Evolutionary conservation across 495 filamentous ascomycete genomes (phyloP), one percentile per base, ranked within the genome.

Genomic region (Oidiodendron maius): DNA sequence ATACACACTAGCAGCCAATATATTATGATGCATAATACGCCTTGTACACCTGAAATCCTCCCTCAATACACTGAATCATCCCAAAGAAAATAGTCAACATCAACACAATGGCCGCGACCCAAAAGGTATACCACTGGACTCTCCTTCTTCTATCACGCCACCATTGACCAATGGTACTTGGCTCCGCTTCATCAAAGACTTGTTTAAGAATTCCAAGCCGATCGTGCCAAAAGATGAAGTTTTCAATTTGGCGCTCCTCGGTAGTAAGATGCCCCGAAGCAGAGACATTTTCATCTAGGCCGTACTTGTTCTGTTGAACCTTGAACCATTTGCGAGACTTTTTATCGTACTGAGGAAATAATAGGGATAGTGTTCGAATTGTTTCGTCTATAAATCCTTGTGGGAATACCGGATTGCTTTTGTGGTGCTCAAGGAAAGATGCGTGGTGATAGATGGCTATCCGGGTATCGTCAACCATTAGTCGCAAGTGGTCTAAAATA

Each of bases 101-200:
- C 3, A 76, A 57, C 1, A 72, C 70, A 78, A 74, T 6, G 72
- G 72, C 45, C 74, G 77, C 71, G 73, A 79, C 53, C n/a, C n/a
- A n/a, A n/a, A n/a, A n/a, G n/a, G n/a, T n/a, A n/a, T n/a, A n/a
- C n/a, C n/a, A n/a, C n/a, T 78, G 71, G 0, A 67, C 63, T 9
- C 64, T 61, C 42, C 74, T 72, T 3, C 77, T 56, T 42, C 73
- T 50, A 54, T 81, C 74, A 28, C 63, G 53, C 72, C 75, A 78
- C 69, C 70, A 74, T 53, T 79, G 71, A 2, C 49, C 55, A 1
- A 79, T 37, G 2, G 50, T 74, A 6, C 46, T 53, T 12, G 77
- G 76, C 25, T 61, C 56, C 0, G 73, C 55, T 26, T 80, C 64
- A 52, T 82, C 77, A 44, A 72, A 79, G 0, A 61, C 63, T 42